Conservation (phyloP, 805 yeast species). For the Grigorovia yakushimaensis region DNA sequence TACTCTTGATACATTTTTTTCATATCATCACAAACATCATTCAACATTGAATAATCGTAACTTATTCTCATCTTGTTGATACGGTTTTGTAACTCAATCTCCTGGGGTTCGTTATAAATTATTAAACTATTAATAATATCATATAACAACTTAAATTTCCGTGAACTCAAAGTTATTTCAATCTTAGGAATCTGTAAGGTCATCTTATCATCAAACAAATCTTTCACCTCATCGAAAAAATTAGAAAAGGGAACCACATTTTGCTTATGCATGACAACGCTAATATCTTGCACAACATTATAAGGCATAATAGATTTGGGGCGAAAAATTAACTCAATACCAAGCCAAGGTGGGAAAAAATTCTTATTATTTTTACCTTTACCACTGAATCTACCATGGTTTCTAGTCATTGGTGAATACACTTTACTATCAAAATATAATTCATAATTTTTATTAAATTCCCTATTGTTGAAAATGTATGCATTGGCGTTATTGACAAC, state of each 20-base stretch:
- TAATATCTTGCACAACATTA: constrained; percentile 53
- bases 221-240: constrained; percentile 20
- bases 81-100: constrained; percentile 45
- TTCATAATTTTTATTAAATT: constrained; percentile 33
- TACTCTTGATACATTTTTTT: constrained; percentile 40
- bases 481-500: constrained; percentile 62
- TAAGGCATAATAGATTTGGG: constrained; percentile 37
- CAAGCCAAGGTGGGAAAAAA: constrained; percentile 76
- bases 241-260: constrained; percentile 38
- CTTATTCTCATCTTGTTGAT: constrained; percentile 60
- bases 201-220: constrained; percentile 35
- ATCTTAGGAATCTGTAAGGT: constrained; percentile 63
- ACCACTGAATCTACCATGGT: not conserved
- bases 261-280: constrained; percentile 53
- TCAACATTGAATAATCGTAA: constrained; percentile 56
- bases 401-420: constrained; percentile 27
- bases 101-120: constrained; percentile 65
- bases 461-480: constrained; percentile 51
- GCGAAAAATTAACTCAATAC: constrained; percentile 57
- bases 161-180: constrained; percentile 57
- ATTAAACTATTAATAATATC: constrained; percentile 53
- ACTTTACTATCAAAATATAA: constrained; percentile 37
- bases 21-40: constrained; percentile 40
- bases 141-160: constrained; percentile 60
- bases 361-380: constrained; percentile 34